Conservation (phyloP, 306 rosid species). For the Cicer yamashitae region DNA sequence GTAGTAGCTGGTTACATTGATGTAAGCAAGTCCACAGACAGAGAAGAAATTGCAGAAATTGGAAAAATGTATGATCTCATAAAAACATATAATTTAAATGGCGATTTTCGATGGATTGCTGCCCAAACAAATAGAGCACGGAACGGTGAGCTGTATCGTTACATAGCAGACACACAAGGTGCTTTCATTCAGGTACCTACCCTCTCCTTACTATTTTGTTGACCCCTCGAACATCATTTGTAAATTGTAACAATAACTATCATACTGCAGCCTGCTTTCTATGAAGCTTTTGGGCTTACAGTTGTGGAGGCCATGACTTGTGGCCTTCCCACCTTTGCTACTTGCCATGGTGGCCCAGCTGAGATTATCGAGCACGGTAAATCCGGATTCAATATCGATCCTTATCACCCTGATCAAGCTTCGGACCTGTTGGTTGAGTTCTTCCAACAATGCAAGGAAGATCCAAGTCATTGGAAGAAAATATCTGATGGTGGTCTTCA, state of each 20-base stretch:
- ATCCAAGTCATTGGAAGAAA: conserved; percentile 71
- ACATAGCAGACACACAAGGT: conserved; percentile 84
- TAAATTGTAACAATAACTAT: not conserved
- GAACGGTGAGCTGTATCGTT: conserved; percentile 93
- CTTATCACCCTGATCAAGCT: conserved; percentile 86
- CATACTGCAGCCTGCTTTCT: conserved; percentile 81
- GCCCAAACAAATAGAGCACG: conserved; percentile 90
- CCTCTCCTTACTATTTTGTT: conserved; percentile 13
- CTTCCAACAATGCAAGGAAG: conserved; percentile 69
- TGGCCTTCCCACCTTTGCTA: conserved; percentile 94
- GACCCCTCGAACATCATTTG: conserved; percentile 9
- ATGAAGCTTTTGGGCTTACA: conserved; percentile 97
- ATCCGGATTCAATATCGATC: conserved; percentile 92
- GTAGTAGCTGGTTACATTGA: conserved; percentile 83
- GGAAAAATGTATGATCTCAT: conserved; percentile 87
- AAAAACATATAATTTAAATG: conserved; percentile 60
- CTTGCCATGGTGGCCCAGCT: conserved; percentile 94
- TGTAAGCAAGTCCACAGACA: conserved; percentile 74
- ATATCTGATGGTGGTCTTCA: conserved; percentile 79
- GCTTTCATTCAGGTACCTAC: conserved; percentile 81
- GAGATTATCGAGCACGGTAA: conserved; percentile 86
- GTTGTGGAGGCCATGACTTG: conserved; percentile 97
- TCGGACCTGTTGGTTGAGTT: conserved; percentile 64
- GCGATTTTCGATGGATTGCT: conserved; percentile 88
- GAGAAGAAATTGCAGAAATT: conserved; percentile 91